Conservation (phyloP, 2,329 filamentous ascomycete species). For the Diaporthe vexans region DNA sequence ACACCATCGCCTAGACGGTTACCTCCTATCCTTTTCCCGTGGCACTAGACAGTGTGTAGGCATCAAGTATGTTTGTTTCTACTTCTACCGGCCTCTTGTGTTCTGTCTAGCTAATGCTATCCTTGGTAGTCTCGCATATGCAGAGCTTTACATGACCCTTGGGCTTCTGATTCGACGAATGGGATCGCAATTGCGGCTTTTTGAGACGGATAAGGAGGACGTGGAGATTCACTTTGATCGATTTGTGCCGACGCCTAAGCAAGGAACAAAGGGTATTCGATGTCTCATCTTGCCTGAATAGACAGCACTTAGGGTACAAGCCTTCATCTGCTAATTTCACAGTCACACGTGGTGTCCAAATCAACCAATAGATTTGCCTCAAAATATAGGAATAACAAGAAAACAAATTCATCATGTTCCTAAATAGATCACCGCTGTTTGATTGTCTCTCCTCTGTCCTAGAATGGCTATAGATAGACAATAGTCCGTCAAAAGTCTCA, state of each 20-base stretch:
- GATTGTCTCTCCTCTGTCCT: neutral
- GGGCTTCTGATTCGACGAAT: neutral
- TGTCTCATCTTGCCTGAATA: neutral
- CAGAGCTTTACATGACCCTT: neutral
- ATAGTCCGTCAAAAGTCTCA: neutral
- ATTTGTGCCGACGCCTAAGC: conserved; percentile 1
- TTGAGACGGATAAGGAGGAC: neutral
- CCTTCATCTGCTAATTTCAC: neutral
- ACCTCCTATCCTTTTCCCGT: conserved; percentile 44
- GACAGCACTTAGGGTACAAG: neutral
- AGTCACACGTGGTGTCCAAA: neutral
- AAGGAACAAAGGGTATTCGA: neutral
- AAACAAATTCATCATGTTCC: neutral
- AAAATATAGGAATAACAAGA: neutral
- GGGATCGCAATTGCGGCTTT: neutral
- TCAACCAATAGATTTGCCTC: neutral
- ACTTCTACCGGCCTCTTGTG: neutral
- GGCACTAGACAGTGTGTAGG: conserved; percentile 45
- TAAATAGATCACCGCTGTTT: neutral
- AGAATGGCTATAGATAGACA: neutral
- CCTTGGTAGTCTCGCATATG: neutral
- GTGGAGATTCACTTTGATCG: conserved; percentile 1
- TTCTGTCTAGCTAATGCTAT: neutral
- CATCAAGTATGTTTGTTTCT: conserved; percentile 45
- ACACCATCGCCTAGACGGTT: conserved; percentile 40